phyloP scores from a whole-genome alignment of 345 rosid species.

The Balakata baccata region DNA sequence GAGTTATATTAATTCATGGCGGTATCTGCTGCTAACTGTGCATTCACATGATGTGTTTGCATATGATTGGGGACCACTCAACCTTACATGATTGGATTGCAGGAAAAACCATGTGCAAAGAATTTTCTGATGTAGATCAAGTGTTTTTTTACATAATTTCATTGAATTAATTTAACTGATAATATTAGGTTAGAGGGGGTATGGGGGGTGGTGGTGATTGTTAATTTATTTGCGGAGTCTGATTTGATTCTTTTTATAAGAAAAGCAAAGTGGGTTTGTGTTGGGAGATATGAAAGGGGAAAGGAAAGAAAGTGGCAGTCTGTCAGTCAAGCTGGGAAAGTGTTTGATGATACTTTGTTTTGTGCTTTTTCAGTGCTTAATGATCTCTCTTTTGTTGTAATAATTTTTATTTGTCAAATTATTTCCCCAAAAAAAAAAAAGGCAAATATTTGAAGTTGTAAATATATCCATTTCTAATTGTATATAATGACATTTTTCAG shows the following conservation, averaged over 20 bases:
- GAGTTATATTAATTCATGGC: conserved; percentile 8
- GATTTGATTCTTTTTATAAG: conserved; percentile 10
- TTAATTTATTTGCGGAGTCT: background rate
- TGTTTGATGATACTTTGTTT: background rate
- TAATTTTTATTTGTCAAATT: conserved; percentile 6
- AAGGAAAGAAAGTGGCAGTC: background rate
- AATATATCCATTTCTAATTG: conserved; percentile 1
- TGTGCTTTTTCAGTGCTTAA: background rate
- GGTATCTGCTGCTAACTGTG: conserved; percentile 35
- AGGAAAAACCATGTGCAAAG: conserved; percentile 33
- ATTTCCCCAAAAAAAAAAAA: background rate
- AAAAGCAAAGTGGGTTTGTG: conserved; percentile 12
- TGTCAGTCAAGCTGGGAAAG: background rate
- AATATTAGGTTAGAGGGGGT: background rate
- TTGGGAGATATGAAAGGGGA: conserved; percentile 32
- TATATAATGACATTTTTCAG: too few species aligned
- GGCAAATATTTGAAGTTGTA: background rate
- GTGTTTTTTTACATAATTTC: too few species aligned
- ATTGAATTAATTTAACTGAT: background rate
- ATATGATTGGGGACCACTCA: conserved; percentile 33
- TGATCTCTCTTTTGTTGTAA: conserved; percentile 4
- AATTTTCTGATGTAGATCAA: too few species aligned
- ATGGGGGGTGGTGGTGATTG: background rate
- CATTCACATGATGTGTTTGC: conserved; percentile 57
- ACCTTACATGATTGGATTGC: conserved; percentile 41